These are phyloP conservation scores for Gaertneriomyces sp. DNA, from an alignment of 192 early-diverging fungal genomes.

Conservation along the genomic window DNA sequence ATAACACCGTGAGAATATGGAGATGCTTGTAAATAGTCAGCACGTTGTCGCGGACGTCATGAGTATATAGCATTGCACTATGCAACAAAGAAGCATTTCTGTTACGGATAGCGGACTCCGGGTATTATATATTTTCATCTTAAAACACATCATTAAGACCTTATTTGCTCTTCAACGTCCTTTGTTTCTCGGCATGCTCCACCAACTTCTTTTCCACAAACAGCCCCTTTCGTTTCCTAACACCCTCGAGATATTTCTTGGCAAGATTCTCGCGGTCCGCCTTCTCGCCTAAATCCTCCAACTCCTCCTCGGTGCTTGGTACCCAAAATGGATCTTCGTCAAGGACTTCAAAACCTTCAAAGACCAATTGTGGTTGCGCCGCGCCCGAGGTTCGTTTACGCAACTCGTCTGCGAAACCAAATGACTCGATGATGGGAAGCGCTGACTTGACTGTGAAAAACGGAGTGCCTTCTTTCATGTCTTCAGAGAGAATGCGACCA, in stretches of 20 bases:
- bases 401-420: slow-evolving; percentile 98
- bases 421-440: slow-evolving; percentile 94
- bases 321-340: slow-evolving; percentile 99
- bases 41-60: too few species aligned
- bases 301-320: slow-evolving; percentile 92
- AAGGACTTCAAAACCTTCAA: slow-evolving; percentile 89
- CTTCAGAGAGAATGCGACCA: slow-evolving; percentile 91
- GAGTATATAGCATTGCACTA: too few species aligned
- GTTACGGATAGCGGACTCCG: too few species aligned
- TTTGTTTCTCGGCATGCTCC: slow-evolving; percentile 80
- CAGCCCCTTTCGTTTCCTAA: slow-evolving; percentile 92
- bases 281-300: slow-evolving; percentile 98
- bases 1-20: slow-evolving; percentile 85
- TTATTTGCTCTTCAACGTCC: slow-evolving; percentile 70
- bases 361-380: slow-evolving; percentile 92
- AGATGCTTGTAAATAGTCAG: slow-evolving; percentile 10
- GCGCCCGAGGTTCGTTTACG: slow-evolving; percentile 93
- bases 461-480: slow-evolving; percentile 96
- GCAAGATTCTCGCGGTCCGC: slow-evolving; percentile 94
- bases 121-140: too few species aligned
- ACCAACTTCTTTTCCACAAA: slow-evolving; percentile 90
- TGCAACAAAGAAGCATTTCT: too few species aligned
- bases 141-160: too few species aligned
- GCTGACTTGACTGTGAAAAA: slow-evolving; percentile 86
- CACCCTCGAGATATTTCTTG: slow-evolving; percentile 93